Base-by-base conservation (phyloP, 169 alveolate species). In the Plasmodium ovale region DNA sequence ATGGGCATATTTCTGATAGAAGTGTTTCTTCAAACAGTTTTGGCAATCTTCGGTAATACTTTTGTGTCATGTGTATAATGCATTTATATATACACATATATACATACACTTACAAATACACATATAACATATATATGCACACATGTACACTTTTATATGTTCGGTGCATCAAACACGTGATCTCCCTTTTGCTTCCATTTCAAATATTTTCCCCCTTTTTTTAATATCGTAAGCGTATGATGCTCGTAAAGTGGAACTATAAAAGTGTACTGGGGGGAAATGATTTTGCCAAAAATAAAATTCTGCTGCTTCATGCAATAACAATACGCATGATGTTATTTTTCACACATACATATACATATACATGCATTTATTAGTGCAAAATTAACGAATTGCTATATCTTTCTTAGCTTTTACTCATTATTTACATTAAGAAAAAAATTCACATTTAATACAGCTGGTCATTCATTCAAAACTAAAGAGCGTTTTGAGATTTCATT, bases 81-180 rank as follows among this genome's bases (percentile, higher is more conserved):
- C n/a, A n/a, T n/a, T n/a, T n/a, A n/a, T n/a, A n/a, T n/a, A n/a
- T n/a, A n/a, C n/a, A n/a, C n/a, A n/a, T n/a, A n/a, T n/a, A n/a
- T 35, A 69, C 47, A 25, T 33, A 23, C 42, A 65, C n/a, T n/a
- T 65, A 49, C 35, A 39, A 9, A 65, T 65, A n/a, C 35, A 25
- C 44, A 70, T 49, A 70, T 14, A 31, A 70, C 35, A 70, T 70
- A 59, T 59, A 70, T 70, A 19, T 33, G 19, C 44, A 70, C 33
- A 47, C 64, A 21, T 27, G 84, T 19, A 54, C 47, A 33, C 19
- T 60, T 60, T 60, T 9, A 33, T 29, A 60, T n/a, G n/a, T 29
- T 60, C 10, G 3, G 31, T n/a, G 25, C 39, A 3, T n/a, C 12
- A 12, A 27, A 31, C 16, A 27, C n/a, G 12, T 60, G 29, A 1